Base-by-base conservation (phyloP, 148 eudicot species). In the Rheum nobile region DNA sequence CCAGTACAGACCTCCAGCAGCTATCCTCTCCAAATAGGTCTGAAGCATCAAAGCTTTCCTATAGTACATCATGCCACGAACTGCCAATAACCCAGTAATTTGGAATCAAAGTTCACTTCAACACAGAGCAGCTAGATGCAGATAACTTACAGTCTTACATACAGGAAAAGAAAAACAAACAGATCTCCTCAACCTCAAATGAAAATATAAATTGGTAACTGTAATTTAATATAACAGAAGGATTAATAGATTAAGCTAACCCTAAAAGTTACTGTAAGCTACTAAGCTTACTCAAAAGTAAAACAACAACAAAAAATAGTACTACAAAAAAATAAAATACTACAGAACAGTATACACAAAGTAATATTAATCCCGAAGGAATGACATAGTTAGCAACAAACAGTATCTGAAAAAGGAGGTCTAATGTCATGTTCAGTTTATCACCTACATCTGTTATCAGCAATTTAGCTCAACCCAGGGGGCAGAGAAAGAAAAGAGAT, bases 31-130 rank as follows among this genome's bases (percentile, higher is more conserved):
- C 86, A 96, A 70, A 77, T 92, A 89, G 38, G 96, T 81, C 78
- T 96, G 97, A 61, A 96, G 97, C 92, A 95, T 90, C 63, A 92
- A 81, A 72, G 99, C 99, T 82, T 92, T 96, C 76, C 99, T 86
- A 76, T 96, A 92, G 83, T 96, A 96, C 97, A 96, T 96, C 99
- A 96, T 96, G 67, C 99, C 97, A 54, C 99, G 91, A 80, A 96
- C 99, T 96, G 91, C 80, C 81, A 41, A 80, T 41, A 74, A 59
- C 34, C 8, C 41, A 48, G 71, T 61, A 10, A 74, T 4, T 41
- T 26, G 22, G 61, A 17, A 47, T 46, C 48, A 1, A 71, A 75
- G 28, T 37, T 11, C 69, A 55, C 37, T 22, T 24, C 35, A 72
- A 37, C 22, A 34, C 31, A 10, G 5, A 24, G 67, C 67, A 57